Evolutionary conservation across 2,329 filamentous ascomycete genomes (phyloP).

Genomic region (Hymenoscyphus fructigenus): DNA sequence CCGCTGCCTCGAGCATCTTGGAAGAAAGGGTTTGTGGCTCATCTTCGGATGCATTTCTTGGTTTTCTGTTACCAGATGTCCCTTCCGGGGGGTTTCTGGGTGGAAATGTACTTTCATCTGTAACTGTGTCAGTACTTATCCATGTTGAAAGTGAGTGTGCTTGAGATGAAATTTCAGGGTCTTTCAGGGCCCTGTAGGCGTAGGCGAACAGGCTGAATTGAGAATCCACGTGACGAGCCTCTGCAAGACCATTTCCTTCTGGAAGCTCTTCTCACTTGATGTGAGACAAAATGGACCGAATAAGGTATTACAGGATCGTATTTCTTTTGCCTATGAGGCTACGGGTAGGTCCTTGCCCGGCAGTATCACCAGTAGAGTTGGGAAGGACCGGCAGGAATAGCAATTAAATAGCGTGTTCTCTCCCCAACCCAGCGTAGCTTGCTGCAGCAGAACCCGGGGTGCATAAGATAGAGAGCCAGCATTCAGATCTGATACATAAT

Average conservation of each 20-base stretch:
- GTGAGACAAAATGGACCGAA: neutral
- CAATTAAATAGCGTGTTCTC: neutral
- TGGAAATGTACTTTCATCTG: neutral
- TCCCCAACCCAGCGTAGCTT: neutral
- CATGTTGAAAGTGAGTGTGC: neutral
- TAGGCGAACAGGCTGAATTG: neutral
- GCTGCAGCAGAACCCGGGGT: slow-evolving; percentile 14
- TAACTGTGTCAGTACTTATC: neutral
- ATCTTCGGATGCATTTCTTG: slow-evolving; percentile 18
- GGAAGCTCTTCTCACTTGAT: neutral
- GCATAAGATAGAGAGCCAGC: neutral
- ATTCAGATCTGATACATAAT: slow-evolving; percentile 12
- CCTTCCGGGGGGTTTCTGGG: neutral
- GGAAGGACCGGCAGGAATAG: neutral
- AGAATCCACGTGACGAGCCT: neutral
- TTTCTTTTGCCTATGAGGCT: neutral
- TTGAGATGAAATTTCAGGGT: neutral
- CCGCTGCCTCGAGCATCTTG: slow-evolving; percentile 73
- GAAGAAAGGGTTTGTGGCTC: slow-evolving; percentile 26
- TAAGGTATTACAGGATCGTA: neutral
- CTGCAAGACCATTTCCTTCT: neutral
- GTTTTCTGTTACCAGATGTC: neutral
- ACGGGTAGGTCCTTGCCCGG: neutral
- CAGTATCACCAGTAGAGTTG: neutral
- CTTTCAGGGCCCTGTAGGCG: neutral